phyloP scores from a whole-genome alignment of 352 stramenopile genomes.

The Globisporangium takayamanum region DNA sequence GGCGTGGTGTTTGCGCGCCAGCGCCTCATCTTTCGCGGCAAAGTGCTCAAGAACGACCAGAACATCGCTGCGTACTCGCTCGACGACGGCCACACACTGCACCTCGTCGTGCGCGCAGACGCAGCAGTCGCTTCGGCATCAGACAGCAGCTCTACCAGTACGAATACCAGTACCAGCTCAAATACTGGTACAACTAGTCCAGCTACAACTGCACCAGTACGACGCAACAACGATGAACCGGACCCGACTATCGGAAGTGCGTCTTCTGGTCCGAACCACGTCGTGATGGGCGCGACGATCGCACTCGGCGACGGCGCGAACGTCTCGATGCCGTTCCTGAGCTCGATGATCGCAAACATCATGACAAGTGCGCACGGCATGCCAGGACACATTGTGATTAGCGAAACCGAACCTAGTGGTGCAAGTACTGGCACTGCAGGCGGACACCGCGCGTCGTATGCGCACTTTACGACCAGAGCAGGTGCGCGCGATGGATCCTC shows the following conservation, averaged over 20 bases:
- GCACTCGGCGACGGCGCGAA: constrained; percentile 52
- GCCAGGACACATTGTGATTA: constrained; percentile 12
- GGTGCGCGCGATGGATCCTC: neutral
- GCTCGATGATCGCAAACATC: constrained; percentile 76
- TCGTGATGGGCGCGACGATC: constrained; percentile 78
- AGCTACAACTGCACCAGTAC: neutral
- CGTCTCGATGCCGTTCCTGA: constrained; percentile 78
- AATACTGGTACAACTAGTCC: neutral
- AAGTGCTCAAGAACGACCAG: constrained; percentile 86
- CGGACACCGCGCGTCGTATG: constrained; percentile 6
- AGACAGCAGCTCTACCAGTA: neutral
- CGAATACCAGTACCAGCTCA: neutral
- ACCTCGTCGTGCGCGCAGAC: constrained; percentile 64
- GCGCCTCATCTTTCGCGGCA: constrained; percentile 80
- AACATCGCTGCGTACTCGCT: constrained; percentile 61
- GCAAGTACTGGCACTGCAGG: neutral
- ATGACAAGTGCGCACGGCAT: constrained; percentile 38
- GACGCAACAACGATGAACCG: constrained; percentile 63
- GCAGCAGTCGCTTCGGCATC: neutral
- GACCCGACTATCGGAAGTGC: constrained; percentile 29
- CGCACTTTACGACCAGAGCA: constrained; percentile 7
- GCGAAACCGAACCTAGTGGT: neutral
- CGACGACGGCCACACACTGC: constrained; percentile 78
- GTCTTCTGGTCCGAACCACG: constrained; percentile 19
- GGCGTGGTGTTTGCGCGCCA: constrained; percentile 68